A percentile compares a stretch with the other conserved stretches of the same genome.
These are phyloP conservation scores for Rhynchosporium graminicola DNA, from an alignment of 2,329 filamentous ascomycete species.

Conservation along the genomic window DNA sequence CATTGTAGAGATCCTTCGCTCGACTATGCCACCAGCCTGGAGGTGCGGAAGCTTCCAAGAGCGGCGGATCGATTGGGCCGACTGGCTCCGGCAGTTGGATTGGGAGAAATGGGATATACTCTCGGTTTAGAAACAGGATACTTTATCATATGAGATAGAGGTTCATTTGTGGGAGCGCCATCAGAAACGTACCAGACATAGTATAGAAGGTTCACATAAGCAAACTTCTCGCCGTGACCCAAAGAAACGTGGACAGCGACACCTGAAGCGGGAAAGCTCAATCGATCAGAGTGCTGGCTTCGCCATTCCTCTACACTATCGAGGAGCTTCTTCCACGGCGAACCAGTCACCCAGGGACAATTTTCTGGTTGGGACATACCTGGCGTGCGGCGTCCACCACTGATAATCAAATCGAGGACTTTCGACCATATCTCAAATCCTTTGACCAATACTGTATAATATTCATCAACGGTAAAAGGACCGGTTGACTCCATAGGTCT, in stretches of 20 bases:
- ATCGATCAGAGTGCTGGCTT: constrained; percentile 47
- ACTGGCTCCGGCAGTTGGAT: constrained; percentile 40
- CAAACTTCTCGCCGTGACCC: neutral
- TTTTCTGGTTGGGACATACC: constrained; percentile 45
- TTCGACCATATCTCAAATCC: constrained; percentile 49
- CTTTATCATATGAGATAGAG: constrained; percentile 31
- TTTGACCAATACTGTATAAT: constrained; percentile 41
- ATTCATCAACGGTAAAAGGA: constrained; percentile 30
- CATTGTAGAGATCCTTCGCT: constrained; percentile 42
- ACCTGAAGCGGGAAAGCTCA: constrained; percentile 24
- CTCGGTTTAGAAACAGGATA: constrained; percentile 46
- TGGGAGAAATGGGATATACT: constrained; percentile 49
- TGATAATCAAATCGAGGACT: constrained; percentile 42
- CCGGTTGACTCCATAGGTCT: constrained; percentile 15
- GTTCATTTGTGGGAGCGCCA: neutral
- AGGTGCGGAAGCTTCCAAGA: constrained; percentile 44
- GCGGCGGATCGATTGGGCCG: constrained; percentile 46
- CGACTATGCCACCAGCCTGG: constrained; percentile 46
- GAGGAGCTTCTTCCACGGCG: constrained; percentile 43
- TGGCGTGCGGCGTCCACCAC: constrained; percentile 45
- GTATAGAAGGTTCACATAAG: constrained; percentile 44
- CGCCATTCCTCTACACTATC: constrained; percentile 43
- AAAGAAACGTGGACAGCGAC: neutral
- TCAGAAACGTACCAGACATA: constrained; percentile 43
- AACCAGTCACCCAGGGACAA: constrained; percentile 44